These are phyloP conservation scores for Cutaneotrichosporon dermatis DNA, from an alignment of 1,284 basidiomycete species.

Conservation along the genomic window DNA sequence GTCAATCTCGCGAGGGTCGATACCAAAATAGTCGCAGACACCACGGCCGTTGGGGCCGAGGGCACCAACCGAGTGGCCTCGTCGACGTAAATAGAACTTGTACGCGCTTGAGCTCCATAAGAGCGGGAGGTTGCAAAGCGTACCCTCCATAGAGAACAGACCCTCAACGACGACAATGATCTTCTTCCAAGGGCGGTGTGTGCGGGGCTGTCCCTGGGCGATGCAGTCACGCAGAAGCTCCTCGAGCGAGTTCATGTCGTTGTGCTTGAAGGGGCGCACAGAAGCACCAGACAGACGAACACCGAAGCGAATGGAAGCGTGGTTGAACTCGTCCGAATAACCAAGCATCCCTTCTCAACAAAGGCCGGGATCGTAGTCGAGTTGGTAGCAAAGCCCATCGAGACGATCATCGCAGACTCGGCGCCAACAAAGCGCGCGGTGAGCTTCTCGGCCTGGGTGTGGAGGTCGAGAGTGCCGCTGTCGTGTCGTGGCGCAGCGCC, in stretches of 20 bases:
- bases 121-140: slow-evolving; percentile 76
- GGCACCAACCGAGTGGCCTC: slow-evolving; percentile 98
- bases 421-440: slow-evolving; percentile 84
- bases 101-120: slow-evolving; percentile 89
- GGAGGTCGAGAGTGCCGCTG: slow-evolving; percentile 78
- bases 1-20: slow-evolving; percentile 77
- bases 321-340: slow-evolving; percentile 98
- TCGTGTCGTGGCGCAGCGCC: slow-evolving; percentile 74
- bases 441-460: slow-evolving; percentile 74
- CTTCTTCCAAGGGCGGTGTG: slow-evolving; percentile 98
- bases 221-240: slow-evolving; percentile 81
- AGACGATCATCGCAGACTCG: slow-evolving; percentile 84
- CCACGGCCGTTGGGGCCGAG: slow-evolving; percentile 91
- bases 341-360: slow-evolving; percentile 82
- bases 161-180: slow-evolving; percentile 94
- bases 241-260: slow-evolving; percentile 84
- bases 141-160: slow-evolving; percentile 97
- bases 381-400: slow-evolving; percentile 98
- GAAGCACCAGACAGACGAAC: slow-evolving; percentile 83
- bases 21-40: slow-evolving; percentile 89
- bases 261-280: slow-evolving; percentile 95
- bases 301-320: slow-evolving; percentile 91
- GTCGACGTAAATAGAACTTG: slow-evolving; percentile 99
- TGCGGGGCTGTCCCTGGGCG: slow-evolving; percentile 94
- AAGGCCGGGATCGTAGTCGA: slow-evolving; percentile 91